Conservation (phyloP, 768 basidiomycete genomes). For the Boletus sp. region DNA sequence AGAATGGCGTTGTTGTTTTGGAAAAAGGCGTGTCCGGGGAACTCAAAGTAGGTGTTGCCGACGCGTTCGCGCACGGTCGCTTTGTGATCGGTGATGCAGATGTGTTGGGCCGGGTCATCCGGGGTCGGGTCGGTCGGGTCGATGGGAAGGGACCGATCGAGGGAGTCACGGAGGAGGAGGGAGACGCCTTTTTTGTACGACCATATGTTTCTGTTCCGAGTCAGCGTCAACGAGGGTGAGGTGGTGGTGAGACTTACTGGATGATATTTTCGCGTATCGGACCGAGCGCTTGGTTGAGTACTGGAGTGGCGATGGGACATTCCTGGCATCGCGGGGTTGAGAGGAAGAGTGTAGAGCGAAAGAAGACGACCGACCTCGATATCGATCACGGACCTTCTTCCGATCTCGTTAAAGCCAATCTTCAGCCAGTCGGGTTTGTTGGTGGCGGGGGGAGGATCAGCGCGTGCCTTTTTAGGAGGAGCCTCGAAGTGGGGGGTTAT, state of each 20-base stretch:
- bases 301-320: conserved; percentile 84
- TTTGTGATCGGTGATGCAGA: conserved; percentile 84
- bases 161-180: conserved; percentile 84
- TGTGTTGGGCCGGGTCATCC: conserved; percentile 51
- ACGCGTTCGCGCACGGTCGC: conserved; percentile 80
- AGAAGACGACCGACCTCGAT: conserved; percentile 66
- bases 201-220: conserved; percentile 60
- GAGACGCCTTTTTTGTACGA: conserved; percentile 87
- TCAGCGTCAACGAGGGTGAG: conserved; percentile 2
- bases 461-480: conserved; percentile 47
- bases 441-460: neutral
- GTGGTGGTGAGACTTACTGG: conserved; percentile 43
- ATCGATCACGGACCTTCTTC: conserved; percentile 73
- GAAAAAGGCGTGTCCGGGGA: conserved; percentile 88
- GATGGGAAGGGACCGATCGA: conserved; percentile 34
- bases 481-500: conserved; percentile 95
- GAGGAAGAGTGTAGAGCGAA: neutral
- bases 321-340: conserved; percentile 48
- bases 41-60: conserved; percentile 78
- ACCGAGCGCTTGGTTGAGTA: conserved; percentile 66
- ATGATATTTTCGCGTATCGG: conserved; percentile 63
- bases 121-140: conserved; percentile 23
- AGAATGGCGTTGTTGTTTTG: conserved; percentile 98
- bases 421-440: conserved; percentile 64
- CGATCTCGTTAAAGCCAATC: conserved; percentile 87